Evolutionary conservation across 345 rosid species (phyloP), one percentile per base, ranked within the genome.

Genomic region (Hibiscus trionum): DNA sequence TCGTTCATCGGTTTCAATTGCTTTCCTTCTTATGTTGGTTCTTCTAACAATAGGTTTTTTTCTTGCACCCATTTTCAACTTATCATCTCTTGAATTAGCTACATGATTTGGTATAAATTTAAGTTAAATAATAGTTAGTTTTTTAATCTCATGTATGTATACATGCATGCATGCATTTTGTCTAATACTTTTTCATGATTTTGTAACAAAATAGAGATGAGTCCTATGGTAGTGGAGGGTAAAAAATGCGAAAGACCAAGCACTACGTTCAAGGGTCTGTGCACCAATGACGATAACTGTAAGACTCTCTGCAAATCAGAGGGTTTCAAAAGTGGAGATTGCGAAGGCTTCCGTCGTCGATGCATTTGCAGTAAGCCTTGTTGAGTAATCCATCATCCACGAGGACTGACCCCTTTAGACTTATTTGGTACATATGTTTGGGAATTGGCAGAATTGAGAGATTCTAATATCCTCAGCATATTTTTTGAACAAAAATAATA

Each of bases 291-390:
- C 2, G 68, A 61, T 47, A 84, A 84, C 70, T 84, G 87, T 31
- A 83, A 72, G 15, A 1, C 62, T n/a, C 74, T 84, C 26, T 81
- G 87, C 80, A 61, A 73, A 19, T 79, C 81, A 0, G 85, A 84
- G 71, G 83, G 83, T 12, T 84, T 81, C 72, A 66, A 16, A 0
- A 72, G 78, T 5, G 87, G 85, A 14, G 62, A 75, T 8, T 84
- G 87, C 77, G 74, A 79, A 0, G 87, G 87, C 33, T 73, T 84
- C n/a, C 83, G 79, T 39, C 83, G 80, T 27, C 81, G 85, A 3
- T 81, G 87, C 76, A 81, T 79, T 64, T 84, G 87, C 78, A 68
- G 76, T 62, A 84, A 67, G 6, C 61, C 7, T 49, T 49, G 53
- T 49, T 49, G 5, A 49, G 5, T 49, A 14, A 1, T 49, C 1